Evolutionary conservation across 345 rosid genomes (phyloP).

Genomic region (Syzygium aromaticum): DNA sequence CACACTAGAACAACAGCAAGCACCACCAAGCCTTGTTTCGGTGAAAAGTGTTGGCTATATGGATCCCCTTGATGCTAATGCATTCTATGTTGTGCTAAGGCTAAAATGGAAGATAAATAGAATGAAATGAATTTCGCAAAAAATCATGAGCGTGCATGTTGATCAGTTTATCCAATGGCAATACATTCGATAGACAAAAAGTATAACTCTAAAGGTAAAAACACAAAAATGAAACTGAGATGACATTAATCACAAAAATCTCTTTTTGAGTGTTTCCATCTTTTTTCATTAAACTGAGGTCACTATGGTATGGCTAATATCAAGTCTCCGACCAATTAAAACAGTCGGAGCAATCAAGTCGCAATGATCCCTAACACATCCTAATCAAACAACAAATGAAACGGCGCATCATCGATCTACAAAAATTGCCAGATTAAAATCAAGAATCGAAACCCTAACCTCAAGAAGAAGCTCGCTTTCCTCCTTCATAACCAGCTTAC

Average conservation of each 20-base stretch:
- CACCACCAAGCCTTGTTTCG: neutral
- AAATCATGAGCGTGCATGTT: neutral
- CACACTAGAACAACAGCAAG: neutral
- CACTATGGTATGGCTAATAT: too few species aligned
- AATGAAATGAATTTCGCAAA: neutral
- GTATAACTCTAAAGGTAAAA: neutral
- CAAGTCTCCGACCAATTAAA: neutral
- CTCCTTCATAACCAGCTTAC: constrained; percentile 23
- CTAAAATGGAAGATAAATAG: neutral
- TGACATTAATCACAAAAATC: constrained; percentile 18
- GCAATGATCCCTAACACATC: neutral
- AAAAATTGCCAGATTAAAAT: neutral
- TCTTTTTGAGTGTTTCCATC: neutral
- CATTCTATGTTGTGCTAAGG: neutral
- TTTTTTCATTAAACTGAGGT: too few species aligned
- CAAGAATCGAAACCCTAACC: neutral
- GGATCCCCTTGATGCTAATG: neutral
- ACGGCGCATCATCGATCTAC: neutral
- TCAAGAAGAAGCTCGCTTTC: constrained; percentile 18
- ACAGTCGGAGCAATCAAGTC: neutral
- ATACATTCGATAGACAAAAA: neutral
- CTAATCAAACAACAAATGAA: neutral
- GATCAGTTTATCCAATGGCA: neutral
- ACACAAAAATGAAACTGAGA: neutral
- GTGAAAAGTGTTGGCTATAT: neutral